phyloP scores from a whole-genome alignment of 2,329 filamentous ascomycete species.

The Trichoderma sp. region DNA sequence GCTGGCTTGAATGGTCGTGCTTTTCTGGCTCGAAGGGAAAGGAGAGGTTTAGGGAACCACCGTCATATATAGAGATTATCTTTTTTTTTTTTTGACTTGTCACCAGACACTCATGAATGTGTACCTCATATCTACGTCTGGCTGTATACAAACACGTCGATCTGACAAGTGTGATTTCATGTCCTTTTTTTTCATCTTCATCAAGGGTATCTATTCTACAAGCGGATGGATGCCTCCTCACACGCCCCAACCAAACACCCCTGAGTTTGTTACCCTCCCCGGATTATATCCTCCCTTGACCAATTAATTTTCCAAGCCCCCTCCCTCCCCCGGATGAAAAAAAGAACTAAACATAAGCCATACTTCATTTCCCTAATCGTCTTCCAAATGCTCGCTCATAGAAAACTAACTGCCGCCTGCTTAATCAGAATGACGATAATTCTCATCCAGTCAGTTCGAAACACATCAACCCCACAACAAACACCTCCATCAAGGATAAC shows the following conservation, averaged over 20 bases:
- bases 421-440: slow-evolving; percentile 7
- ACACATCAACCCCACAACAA: not conserved
- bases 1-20: not conserved
- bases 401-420: not conserved
- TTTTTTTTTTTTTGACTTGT: not conserved
- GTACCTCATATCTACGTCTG: too few species aligned
- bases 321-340: not conserved
- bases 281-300: not conserved
- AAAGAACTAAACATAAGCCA: not conserved
- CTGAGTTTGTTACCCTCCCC: slow-evolving; percentile 6
- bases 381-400: slow-evolving; percentile 13
- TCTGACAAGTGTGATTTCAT: not conserved
- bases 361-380: not conserved
- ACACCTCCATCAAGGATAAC: not conserved
- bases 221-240: slow-evolving; percentile 17
- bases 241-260: slow-evolving; percentile 22
- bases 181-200: slow-evolving; percentile 22
- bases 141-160: not conserved
- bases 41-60: not conserved
- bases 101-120: not conserved
- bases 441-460: not conserved
- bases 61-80: not conserved
- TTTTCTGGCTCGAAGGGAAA: not conserved
- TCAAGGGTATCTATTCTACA: slow-evolving; percentile 48
- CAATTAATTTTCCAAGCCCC: slow-evolving; percentile 1